Percentiles rank a stretch among this genome's conserved stretches.
These are phyloP conservation scores for Auricularia sp. DNA, from an alignment of 768 basidiomycete genomes.

Conservation along the genomic window DNA sequence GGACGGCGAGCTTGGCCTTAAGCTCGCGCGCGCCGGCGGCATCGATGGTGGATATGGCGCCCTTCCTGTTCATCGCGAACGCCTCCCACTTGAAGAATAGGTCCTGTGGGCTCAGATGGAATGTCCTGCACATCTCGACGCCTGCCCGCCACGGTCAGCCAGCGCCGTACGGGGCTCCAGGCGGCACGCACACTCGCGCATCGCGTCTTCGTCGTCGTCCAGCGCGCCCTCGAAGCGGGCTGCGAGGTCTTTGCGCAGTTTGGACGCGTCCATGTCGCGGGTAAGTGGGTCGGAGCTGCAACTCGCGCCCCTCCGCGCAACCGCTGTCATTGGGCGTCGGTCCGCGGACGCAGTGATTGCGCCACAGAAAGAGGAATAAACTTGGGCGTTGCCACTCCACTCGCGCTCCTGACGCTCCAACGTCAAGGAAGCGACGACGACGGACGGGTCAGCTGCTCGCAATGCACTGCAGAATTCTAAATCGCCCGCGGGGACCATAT, in stretches of 20 bases:
- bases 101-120: constrained; percentile 24
- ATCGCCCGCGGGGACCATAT: not conserved
- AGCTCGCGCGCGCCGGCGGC: constrained; percentile 10
- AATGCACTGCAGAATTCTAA: not conserved
- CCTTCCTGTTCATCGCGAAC: constrained; percentile 18
- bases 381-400: not conserved
- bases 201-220: constrained; percentile 1
- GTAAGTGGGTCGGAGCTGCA: not conserved
- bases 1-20: constrained; percentile 20
- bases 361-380: not conserved
- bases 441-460: not conserved
- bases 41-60: not conserved
- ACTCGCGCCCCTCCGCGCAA: constrained; percentile 2
- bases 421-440: not conserved
- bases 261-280: constrained; percentile 2
- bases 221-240: constrained; percentile 7
- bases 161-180: not conserved
- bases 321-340: not conserved
- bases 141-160: constrained; percentile 17
- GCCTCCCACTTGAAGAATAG: constrained; percentile 37
- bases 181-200: constrained; percentile 6
- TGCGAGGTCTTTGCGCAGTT: constrained; percentile 2
- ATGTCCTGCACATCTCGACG: constrained; percentile 27
- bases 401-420: not conserved
- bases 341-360: not conserved